Conservation (phyloP, 228 moss, liverwort and hornwort genomes). For the Sphagnum magellanicum region DNA sequence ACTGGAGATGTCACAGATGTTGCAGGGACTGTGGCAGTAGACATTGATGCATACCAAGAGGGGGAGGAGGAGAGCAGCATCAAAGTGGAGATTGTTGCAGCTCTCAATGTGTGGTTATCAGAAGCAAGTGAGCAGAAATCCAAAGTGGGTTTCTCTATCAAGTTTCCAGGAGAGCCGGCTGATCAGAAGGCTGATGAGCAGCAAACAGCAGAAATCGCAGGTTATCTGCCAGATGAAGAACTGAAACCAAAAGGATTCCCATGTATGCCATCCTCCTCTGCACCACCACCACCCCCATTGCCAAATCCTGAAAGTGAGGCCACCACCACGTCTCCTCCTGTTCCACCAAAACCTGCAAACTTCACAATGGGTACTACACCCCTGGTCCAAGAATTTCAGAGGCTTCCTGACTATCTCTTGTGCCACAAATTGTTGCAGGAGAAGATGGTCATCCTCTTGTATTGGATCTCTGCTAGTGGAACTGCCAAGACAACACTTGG, state of each 20-base stretch:
- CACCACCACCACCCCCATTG: background rate
- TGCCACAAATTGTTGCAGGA: constrained; percentile 55
- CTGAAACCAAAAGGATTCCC: constrained; percentile 18
- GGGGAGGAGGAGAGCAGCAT: constrained; percentile 27
- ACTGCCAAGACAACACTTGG: constrained; percentile 36
- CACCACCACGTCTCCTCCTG: background rate
- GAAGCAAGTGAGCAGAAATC: constrained; percentile 32
- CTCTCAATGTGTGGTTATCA: constrained; percentile 20
- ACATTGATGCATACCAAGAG: constrained; percentile 11
- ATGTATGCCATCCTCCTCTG: background rate
- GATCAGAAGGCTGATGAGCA: background rate
- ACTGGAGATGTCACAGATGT: too few species aligned
- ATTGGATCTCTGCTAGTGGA: constrained; percentile 72
- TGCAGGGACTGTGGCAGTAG: background rate
- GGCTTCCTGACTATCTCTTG: constrained; percentile 44
- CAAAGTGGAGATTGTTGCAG: constrained; percentile 28
- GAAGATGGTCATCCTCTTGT: constrained; percentile 32
- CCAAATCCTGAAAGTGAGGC: background rate
- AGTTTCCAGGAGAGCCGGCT: constrained; percentile 27
- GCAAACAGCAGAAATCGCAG: background rate
- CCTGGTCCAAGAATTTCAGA: constrained; percentile 28
- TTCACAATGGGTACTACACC: constrained; percentile 13
- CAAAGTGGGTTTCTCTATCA: constrained; percentile 27
- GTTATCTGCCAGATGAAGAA: constrained; percentile 14
- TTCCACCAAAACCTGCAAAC: constrained; percentile 8